Evolutionary conservation across 331 rosid species (phyloP).

Genomic region (Quercus lobata): DNA sequence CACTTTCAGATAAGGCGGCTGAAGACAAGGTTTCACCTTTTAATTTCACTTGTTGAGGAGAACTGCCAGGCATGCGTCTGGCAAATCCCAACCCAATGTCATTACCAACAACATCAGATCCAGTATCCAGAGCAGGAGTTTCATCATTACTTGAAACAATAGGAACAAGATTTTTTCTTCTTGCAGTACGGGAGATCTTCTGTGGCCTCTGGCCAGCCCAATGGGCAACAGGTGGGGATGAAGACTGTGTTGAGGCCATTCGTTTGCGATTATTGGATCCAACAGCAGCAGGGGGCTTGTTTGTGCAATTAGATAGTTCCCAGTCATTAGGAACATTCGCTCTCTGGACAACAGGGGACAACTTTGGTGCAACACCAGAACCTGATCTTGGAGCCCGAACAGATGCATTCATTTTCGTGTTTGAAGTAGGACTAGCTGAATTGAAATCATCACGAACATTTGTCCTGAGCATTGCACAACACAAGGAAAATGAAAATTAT

Average conservation of each 20-base stretch:
- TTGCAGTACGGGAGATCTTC: conserved; percentile 85
- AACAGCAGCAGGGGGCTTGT: conserved; percentile 70
- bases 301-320: conserved; percentile 69
- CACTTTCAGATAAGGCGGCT: conserved; percentile 78
- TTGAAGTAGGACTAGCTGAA: conserved; percentile 72
- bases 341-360: conserved; percentile 76
- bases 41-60: conserved; percentile 78
- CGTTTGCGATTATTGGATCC: conserved; percentile 80
- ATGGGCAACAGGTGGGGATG: conserved; percentile 82
- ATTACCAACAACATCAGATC: conserved; percentile 61
- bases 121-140: conserved; percentile 52
- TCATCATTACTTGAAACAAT: conserved; percentile 68
- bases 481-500: conserved; percentile 19
- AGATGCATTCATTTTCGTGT: conserved; percentile 60
- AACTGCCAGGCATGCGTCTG: conserved; percentile 64
- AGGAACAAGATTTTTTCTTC: conserved; percentile 76
- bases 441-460: conserved; percentile 69
- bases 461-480: conserved; percentile 44
- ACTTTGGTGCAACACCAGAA: conserved; percentile 69
- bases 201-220: conserved; percentile 90
- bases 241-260: conserved; percentile 54
- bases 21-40: conserved; percentile 74
- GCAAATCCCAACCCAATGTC: conserved; percentile 63
- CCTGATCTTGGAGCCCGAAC: conserved; percentile 86
- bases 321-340: conserved; percentile 72